Conservation (phyloP, 2,329 filamentous ascomycete species). For the Diaporthe citri region DNA sequence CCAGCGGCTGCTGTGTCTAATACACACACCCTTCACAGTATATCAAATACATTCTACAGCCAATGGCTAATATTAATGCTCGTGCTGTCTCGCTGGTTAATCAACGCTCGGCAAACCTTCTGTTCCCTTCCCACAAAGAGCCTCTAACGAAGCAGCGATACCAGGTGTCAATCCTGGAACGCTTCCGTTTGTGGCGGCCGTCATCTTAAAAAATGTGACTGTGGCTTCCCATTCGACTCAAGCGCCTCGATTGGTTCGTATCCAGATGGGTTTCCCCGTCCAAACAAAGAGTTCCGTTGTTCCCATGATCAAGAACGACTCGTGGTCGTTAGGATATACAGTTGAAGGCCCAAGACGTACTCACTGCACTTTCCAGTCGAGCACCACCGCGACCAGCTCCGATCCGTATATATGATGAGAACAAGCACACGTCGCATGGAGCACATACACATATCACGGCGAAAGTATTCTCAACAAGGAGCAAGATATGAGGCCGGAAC, state of each 20-base stretch:
- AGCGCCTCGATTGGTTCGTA: not conserved
- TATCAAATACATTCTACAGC: not conserved
- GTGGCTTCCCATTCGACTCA: not conserved
- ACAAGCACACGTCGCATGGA: not conserved
- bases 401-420: not conserved
- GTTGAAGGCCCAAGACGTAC: slow-evolving; percentile 41
- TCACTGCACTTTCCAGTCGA: not conserved
- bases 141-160: not conserved
- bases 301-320: not conserved
- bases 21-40: not conserved
- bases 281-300: not conserved
- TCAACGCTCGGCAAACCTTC: not conserved
- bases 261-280: not conserved
- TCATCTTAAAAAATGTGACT: not conserved
- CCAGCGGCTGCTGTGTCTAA: not conserved
- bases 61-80: slow-evolving; percentile 22
- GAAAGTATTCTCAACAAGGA: no score
- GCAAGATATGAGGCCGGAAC: slow-evolving; percentile 13
- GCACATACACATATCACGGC: not conserved
- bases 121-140: not conserved
- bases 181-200: not conserved
- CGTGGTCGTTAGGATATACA: not conserved
- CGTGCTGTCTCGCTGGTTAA: not conserved
- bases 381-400: not conserved
- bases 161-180: not conserved